A percentile compares a stretch with the other conserved stretches of the same genome.
Conservation (phyloP, 164 flowering plant genomes). For the Stephania cephalantha region DNA sequence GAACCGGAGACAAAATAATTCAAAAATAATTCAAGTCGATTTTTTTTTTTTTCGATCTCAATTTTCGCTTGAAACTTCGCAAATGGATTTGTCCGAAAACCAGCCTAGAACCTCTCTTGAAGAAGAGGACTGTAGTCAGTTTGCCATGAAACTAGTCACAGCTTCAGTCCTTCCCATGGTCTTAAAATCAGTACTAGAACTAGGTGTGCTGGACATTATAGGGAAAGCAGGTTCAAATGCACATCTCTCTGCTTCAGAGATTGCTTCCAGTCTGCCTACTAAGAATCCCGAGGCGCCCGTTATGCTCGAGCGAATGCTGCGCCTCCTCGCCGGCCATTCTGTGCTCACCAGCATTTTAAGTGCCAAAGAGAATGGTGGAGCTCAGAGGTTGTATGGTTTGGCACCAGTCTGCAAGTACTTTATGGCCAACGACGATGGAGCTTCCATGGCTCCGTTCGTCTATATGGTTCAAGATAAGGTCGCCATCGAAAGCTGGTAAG, state of each 20-base stretch:
- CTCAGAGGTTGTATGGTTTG: constrained; percentile 58
- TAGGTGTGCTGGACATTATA: constrained; percentile 19
- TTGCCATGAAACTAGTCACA: constrained; percentile 15
- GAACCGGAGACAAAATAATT: constrained; percentile 30
- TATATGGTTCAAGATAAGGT: constrained; percentile 85
- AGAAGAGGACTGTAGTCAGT: constrained; percentile 11
- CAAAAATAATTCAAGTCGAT: constrained; percentile 39
- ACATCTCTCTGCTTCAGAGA: constrained; percentile 21
- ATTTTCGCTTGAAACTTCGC: constrained; percentile 30
- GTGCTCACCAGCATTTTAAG: constrained; percentile 13
- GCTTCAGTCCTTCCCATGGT: constrained; percentile 21
- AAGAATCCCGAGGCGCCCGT: constrained; percentile 19
- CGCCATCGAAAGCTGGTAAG: constrained; percentile 91
- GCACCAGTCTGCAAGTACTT: constrained; percentile 71
- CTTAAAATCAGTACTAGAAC: constrained; percentile 17
- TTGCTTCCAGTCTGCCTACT: constrained; percentile 12
- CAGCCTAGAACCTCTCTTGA: constrained; percentile 5
- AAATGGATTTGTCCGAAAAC: background rate
- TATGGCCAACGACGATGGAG: constrained; percentile 64
- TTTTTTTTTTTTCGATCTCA: constrained; percentile 37
- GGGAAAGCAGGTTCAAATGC: constrained; percentile 16
- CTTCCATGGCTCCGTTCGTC: constrained; percentile 50
- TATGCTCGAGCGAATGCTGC: constrained; percentile 31
- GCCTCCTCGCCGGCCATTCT: constrained; percentile 27
- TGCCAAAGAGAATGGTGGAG: background rate